Conservation (phyloP, 2,329 filamentous ascomycete species). For the Fonsecaea pedrosoi region DNA sequence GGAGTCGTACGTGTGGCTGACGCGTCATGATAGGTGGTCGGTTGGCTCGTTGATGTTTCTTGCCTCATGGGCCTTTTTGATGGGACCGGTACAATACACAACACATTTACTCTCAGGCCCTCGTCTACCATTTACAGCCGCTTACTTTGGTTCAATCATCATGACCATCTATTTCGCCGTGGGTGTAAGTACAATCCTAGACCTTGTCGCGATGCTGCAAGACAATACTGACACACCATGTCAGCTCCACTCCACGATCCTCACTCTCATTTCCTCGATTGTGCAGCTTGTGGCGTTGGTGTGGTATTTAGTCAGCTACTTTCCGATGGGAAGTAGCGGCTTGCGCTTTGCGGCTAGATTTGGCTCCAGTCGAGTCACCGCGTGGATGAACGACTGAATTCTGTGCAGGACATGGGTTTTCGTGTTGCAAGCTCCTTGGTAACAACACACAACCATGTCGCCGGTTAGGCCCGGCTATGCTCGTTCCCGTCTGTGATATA, state of each 20-base stretch:
- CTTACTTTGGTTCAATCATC: conserved; percentile 91
- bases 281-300: conserved; percentile 81
- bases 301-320: conserved; percentile 97
- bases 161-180: conserved; percentile 91
- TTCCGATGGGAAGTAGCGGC: conserved; percentile 92
- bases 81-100: conserved; percentile 84
- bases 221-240: conserved; percentile 87
- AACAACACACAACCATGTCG: conserved; percentile 3
- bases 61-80: conserved; percentile 89
- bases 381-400: conserved; percentile 63
- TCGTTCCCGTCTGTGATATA: conserved; percentile 3
- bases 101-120: conserved; percentile 84
- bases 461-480: conserved; percentile 16
- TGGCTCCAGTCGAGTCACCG: conserved; percentile 79
- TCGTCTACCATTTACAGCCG: conserved; percentile 87
- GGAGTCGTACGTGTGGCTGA: conserved; percentile 37
- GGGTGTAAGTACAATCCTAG: conserved; percentile 74
- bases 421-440: neutral
- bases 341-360: conserved; percentile 85
- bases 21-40: conserved; percentile 75
- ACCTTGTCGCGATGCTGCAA: conserved; percentile 75
- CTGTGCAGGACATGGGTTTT: conserved; percentile 5
- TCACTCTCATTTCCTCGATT: conserved; percentile 84
- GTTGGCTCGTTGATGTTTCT: conserved; percentile 90
- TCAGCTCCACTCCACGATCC: conserved; percentile 80